Conservation (phyloP, 169 alveolate genomes). For the Plasmodium coatneyi region DNA sequence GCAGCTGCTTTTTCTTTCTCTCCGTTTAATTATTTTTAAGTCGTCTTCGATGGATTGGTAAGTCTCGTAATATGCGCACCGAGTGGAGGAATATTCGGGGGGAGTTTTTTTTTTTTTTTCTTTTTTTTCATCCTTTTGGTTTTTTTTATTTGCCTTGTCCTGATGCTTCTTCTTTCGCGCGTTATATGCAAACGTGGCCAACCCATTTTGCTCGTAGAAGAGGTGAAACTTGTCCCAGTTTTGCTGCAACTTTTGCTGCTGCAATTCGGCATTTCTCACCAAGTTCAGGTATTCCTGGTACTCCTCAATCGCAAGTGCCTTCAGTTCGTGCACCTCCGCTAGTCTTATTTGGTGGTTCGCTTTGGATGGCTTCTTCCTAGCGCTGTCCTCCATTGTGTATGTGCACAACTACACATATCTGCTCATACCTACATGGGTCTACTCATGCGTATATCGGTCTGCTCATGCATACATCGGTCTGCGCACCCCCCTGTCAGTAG, state of each 20-base stretch:
- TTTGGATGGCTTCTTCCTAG: neutral
- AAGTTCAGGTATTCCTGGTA: slow-evolving; percentile 59
- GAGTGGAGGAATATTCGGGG: neutral
- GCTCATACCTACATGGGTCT: neutral
- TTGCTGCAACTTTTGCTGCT: slow-evolving; percentile 25
- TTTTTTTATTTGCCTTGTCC: neutral
- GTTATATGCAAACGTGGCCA: neutral
- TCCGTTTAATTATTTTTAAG: slow-evolving; percentile 27
- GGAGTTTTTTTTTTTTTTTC: neutral
- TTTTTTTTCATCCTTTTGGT: neutral
- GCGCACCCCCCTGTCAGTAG: neutral
- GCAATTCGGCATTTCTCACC: slow-evolving; percentile 20
- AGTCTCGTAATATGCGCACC: neutral
- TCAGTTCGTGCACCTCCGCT: slow-evolving; percentile 26
- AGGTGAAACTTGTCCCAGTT: slow-evolving; percentile 67
- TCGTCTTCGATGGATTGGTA: slow-evolving; percentile 57
- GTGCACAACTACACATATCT: neutral
- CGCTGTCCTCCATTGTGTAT: neutral
- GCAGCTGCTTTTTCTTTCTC: slow-evolving; percentile 19
- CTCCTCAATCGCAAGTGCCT: slow-evolving; percentile 25
- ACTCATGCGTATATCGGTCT: neutral
- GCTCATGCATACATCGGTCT: neutral
- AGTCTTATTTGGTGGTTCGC: slow-evolving; percentile 23
- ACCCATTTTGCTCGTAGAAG: slow-evolving; percentile 30
- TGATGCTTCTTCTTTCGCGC: neutral